Evolutionary conservation across 2,329 filamentous ascomycete species (phyloP).

Genomic region (Colletotrichum liriopes): DNA sequence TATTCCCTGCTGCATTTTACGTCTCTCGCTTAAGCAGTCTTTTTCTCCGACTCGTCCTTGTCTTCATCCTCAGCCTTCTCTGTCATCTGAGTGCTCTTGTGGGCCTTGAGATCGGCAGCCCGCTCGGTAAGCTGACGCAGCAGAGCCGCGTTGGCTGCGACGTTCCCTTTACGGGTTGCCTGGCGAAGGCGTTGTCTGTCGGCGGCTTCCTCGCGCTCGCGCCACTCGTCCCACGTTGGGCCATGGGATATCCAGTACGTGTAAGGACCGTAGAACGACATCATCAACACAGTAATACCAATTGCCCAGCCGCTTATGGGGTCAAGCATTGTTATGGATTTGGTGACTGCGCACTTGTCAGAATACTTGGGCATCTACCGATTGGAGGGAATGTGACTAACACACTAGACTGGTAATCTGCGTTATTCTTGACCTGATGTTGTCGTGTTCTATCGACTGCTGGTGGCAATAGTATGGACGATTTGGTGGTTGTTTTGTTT

Average conservation of each 20-base stretch:
- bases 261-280: neutral
- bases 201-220: neutral
- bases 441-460: neutral
- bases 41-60: neutral
- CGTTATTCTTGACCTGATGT: neutral
- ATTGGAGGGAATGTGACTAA: no score
- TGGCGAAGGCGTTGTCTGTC: constrained; percentile 2
- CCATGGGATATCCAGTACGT: neutral
- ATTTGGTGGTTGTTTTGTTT: neutral
- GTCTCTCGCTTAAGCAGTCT: neutral
- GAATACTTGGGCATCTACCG: no score
- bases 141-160: neutral
- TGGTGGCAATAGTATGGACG: no score
- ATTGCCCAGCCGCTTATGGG: neutral
- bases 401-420: neutral
- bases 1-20: neutral
- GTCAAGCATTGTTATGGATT: neutral
- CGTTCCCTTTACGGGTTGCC: neutral
- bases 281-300: neutral
- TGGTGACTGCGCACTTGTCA: neutral
- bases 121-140: neutral
- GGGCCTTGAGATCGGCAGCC: neutral
- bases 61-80: neutral
- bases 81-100: neutral
- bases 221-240: neutral